Evolutionary conservation across 768 basidiomycete species (phyloP).

Genomic region (Calocera viscosa): DNA sequence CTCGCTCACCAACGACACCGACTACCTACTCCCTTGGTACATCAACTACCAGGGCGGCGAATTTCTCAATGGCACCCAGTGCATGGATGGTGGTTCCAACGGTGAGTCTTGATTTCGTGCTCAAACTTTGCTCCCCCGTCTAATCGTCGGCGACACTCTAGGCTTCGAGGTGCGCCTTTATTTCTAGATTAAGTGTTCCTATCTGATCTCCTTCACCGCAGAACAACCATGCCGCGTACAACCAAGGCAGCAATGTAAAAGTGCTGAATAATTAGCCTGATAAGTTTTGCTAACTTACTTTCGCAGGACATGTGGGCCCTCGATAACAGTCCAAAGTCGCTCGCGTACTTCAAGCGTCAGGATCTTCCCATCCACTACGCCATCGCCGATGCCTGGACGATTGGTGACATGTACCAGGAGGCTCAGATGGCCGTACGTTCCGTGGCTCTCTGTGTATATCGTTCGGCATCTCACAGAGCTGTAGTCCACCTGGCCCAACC

Average conservation of each 20-base stretch:
- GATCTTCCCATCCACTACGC: slow-evolving; percentile 17
- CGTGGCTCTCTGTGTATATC: slow-evolving; percentile 5
- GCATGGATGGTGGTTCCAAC: slow-evolving; percentile 17
- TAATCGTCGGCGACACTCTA: too few relatives aligned
- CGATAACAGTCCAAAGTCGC: slow-evolving; percentile 12
- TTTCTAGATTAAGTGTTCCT: neutral
- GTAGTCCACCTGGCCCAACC: slow-evolving; percentile 10
- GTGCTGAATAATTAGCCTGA: too few relatives aligned
- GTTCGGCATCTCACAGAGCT: neutral
- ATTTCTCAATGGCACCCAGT: slow-evolving; percentile 13
- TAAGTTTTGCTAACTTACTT: neutral
- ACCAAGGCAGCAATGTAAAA: slow-evolving; percentile 12
- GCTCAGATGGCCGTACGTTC: slow-evolving; percentile 13
- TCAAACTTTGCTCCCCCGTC: too few relatives aligned
- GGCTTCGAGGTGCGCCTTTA: neutral
- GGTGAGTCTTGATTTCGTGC: neutral
- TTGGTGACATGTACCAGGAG: slow-evolving; percentile 17
- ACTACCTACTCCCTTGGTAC: slow-evolving; percentile 13
- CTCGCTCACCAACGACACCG: slow-evolving; percentile 12
- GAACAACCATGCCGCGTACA: slow-evolving; percentile 13
- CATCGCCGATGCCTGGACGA: slow-evolving; percentile 16
- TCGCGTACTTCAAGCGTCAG: slow-evolving; percentile 13
- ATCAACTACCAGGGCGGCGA: slow-evolving; percentile 15
- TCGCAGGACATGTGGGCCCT: slow-evolving; percentile 14
- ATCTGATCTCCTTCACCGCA: neutral